A percentile compares a stretch with the other conserved stretches of the same genome.
Evolutionary conservation across 495 filamentous ascomycete species (phyloP).

Genomic region (Hypomontagnella submonticulosa): DNA sequence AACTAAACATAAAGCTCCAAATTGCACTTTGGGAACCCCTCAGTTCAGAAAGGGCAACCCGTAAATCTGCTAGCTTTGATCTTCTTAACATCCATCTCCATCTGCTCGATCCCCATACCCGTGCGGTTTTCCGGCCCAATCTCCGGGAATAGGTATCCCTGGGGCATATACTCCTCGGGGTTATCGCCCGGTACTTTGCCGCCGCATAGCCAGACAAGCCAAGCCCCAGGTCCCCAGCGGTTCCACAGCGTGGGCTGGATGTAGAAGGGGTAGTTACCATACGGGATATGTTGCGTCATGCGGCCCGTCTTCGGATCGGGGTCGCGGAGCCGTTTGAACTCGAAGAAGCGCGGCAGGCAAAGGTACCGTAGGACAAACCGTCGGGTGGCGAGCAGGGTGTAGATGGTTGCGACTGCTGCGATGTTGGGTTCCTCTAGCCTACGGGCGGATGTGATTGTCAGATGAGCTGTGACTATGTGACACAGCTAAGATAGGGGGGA

Average conservation of each 20-base stretch:
- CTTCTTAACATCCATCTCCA: constrained; percentile 45
- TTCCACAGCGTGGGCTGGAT: constrained; percentile 69
- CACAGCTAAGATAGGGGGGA: background rate
- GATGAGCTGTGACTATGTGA: background rate
- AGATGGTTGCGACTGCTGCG: constrained; percentile 24
- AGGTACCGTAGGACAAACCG: constrained; percentile 67
- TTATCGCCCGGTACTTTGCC: constrained; percentile 69
- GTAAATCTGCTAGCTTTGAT: constrained; percentile 25
- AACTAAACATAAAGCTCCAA: too few relatives aligned
- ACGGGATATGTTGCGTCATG: constrained; percentile 48
- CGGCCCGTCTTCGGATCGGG: constrained; percentile 61
- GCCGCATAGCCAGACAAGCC: constrained; percentile 64
- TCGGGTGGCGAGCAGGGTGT: constrained; percentile 58
- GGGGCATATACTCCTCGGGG: constrained; percentile 65
- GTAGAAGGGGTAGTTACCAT: constrained; percentile 70
- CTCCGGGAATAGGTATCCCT: constrained; percentile 67
- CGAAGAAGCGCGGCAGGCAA: constrained; percentile 64
- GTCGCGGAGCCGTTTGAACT: constrained; percentile 53
- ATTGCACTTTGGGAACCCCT: too few relatives aligned
- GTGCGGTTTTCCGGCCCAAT: constrained; percentile 68
- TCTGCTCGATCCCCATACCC: constrained; percentile 65
- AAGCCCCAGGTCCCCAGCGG: constrained; percentile 67
- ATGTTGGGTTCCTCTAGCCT: constrained; percentile 49
- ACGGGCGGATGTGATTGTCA: background rate
- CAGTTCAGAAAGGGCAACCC: constrained; percentile 41